Conservation (phyloP, 768 basidiomycete genomes). For the Leccinum pellstonianum region DNA sequence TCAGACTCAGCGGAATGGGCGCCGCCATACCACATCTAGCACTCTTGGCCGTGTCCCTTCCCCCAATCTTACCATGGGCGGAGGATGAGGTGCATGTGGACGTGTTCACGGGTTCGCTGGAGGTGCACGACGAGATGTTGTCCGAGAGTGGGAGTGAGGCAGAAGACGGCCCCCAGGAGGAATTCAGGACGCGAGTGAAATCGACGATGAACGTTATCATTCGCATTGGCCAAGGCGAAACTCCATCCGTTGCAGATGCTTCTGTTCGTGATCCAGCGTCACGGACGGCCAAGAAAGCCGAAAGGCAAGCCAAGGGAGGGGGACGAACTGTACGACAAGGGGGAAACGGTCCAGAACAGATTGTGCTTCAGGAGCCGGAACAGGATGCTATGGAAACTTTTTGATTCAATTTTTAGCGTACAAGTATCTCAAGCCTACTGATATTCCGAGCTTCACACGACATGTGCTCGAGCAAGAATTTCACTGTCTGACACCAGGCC, state of each 20-base stretch:
- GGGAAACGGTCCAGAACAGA: conserved; percentile 16
- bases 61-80: conserved; percentile 67
- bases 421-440: conserved; percentile 1
- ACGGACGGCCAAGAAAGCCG: conserved; percentile 7
- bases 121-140: conserved; percentile 75
- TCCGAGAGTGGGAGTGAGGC: conserved; percentile 47
- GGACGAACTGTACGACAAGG: conserved; percentile 6
- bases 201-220: conserved; percentile 63
- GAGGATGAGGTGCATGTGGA: conserved; percentile 60
- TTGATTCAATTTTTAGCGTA: conserved; percentile 8
- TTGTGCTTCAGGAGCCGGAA: conserved; percentile 44
- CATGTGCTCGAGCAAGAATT: neutral
- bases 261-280: conserved; percentile 1
- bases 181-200: conserved; percentile 62
- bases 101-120: conserved; percentile 66
- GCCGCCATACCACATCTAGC: conserved; percentile 85
- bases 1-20: conserved; percentile 81
- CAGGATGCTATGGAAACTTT: conserved; percentile 40
- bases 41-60: conserved; percentile 67
- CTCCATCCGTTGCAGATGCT: conserved; percentile 22
- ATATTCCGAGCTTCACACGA: neutral
- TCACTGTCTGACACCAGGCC: neutral
- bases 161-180: conserved; percentile 54
- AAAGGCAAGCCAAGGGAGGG: conserved; percentile 9
- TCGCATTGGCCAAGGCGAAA: conserved; percentile 61